These are phyloP conservation scores for Cyberlindnera euphorbiae DNA, from an alignment of 805 yeast species.

Conservation along the genomic window DNA sequence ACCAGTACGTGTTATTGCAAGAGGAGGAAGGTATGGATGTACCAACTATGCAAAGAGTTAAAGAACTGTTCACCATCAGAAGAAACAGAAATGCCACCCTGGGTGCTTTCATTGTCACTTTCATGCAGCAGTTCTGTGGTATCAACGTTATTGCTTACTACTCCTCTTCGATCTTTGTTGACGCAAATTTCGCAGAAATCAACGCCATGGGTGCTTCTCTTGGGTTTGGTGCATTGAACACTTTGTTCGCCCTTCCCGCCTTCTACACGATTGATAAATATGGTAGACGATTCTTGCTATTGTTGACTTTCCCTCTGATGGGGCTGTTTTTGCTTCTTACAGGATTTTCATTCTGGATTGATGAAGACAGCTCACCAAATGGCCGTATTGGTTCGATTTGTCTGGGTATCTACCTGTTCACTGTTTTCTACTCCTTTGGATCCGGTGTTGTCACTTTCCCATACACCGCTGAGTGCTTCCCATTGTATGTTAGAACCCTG, in stretches of 20 bases:
- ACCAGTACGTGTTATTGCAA: slow-evolving; percentile 57
- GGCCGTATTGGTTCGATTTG: slow-evolving; percentile 65
- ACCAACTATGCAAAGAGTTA: slow-evolving; percentile 42
- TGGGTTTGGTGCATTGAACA: slow-evolving; percentile 83
- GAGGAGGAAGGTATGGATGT: slow-evolving; percentile 53
- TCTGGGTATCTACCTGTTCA: slow-evolving; percentile 68
- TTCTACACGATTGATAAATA: slow-evolving; percentile 71
- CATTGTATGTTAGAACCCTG: slow-evolving; percentile 71
- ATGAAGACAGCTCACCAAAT: slow-evolving; percentile 33
- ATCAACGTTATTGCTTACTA: slow-evolving; percentile 85
- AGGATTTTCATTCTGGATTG: slow-evolving; percentile 71
- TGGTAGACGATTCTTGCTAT: slow-evolving; percentile 63
- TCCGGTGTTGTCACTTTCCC: slow-evolving; percentile 91
- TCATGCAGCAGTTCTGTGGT: slow-evolving; percentile 91
- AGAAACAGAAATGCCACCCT: slow-evolving; percentile 80
- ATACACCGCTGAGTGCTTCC: slow-evolving; percentile 81
- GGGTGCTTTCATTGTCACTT: slow-evolving; percentile 79
- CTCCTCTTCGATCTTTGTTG: slow-evolving; percentile 68
- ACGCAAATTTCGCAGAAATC: slow-evolving; percentile 58
- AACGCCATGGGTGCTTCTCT: slow-evolving; percentile 73
- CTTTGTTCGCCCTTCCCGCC: slow-evolving; percentile 79
- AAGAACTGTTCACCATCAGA: slow-evolving; percentile 62
- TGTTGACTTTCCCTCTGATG: slow-evolving; percentile 62
- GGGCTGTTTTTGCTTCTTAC: slow-evolving; percentile 53
- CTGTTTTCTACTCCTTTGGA: slow-evolving; percentile 74